Base-by-base conservation (phyloP, 306 rosid species). In the Glycine latifolia region DNA sequence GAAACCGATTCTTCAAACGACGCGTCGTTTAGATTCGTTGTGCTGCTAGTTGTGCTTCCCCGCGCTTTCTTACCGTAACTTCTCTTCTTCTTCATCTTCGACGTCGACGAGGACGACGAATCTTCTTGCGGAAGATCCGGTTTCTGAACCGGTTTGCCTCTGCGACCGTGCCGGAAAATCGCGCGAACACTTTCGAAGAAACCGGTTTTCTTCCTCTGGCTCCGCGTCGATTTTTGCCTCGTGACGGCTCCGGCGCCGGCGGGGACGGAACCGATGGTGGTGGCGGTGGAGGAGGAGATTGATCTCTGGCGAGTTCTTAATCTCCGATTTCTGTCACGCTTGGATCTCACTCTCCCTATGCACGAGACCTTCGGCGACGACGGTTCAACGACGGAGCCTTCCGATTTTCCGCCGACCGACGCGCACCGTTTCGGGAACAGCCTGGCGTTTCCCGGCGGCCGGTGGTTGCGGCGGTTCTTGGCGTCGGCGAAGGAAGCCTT, bases 331-430 rank as follows among this genome's bases (percentile, higher is more conserved):
- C 93, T 85, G 62, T 89, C 94, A 5, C 92, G 82, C 87, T 84
- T 95, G 9, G 99, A 95, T 88, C 97, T 87, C 72, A 95, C 99
- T 69, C 94, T 87, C 4, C 99, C 99, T 79, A 95, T 95, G 56
- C 99, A 95, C 0, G 99, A 95, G 8, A 95, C 99, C 87, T 95
- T 95, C 8, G 99, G 99, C 10, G 99, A 95, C 6, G 94, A 84
- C 6, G 99, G 99, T 62, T 95, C 99, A 49, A 82, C 37, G 78
- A 90, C 43, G 20, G 83, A 14, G 5, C 87, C 35, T 26, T 84
- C 96, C 4, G 96, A 85, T 86, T 91, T 93, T 4, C 89, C 90
- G 2, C 90, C 88, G 7, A 67, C 74, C 4, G 95, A 93, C 16
- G 82, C 89, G 17, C 86, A 78, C 10, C 95, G 88, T 69, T 91